Base-by-base conservation (phyloP, 805 yeast genomes). In the Wickerhamomyces alni region DNA sequence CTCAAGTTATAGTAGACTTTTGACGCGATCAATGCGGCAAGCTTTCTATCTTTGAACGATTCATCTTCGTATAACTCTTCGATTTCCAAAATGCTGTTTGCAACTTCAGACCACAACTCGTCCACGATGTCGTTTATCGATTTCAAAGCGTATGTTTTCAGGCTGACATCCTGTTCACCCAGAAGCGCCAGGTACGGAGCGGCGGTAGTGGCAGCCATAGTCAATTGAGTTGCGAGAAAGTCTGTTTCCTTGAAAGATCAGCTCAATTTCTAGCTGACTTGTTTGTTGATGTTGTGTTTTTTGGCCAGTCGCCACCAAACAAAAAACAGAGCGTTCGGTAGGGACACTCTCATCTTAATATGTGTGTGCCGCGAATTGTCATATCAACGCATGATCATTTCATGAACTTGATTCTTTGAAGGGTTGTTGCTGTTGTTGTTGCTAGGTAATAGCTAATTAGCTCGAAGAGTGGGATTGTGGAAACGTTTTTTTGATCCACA, bases 41-140 rank as follows among this genome's bases (percentile, higher is more conserved):
- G 72, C 35, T 76, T 66, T 51, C 94, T 76, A 45, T 83, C 79
- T 39, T 79, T 78, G 62, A 91, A 93, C 18, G 72, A 62, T 43
- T 75, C 72, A 59, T 91, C 95, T 64, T 93, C 98, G 55, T 82
- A 88, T 39, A 93, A 69, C 47, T 87, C 95, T 66, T 93, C 99
- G 54, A 93, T 84, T 40, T 85, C 88, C 22, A 86, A 70, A 45
- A 93, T 77, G 55, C 75, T 80, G 65, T 93, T 93, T 42, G 99
- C 95, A 42, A 93, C 85, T 67, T 93, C 98, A 3, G 99, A 87
- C 99, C 99, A 93, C 43, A 87, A 72, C 62, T 87, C 89, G 65
- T 88, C 95, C 37, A 87, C 96, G 37, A 84, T 75, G 21, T 67
- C 74, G 58, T 88, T 85, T 49, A 93, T 75, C 16, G 95, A 80